Conservation (phyloP, 2,329 filamentous ascomycete species). For the Ophiostoma tasmaniense region DNA sequence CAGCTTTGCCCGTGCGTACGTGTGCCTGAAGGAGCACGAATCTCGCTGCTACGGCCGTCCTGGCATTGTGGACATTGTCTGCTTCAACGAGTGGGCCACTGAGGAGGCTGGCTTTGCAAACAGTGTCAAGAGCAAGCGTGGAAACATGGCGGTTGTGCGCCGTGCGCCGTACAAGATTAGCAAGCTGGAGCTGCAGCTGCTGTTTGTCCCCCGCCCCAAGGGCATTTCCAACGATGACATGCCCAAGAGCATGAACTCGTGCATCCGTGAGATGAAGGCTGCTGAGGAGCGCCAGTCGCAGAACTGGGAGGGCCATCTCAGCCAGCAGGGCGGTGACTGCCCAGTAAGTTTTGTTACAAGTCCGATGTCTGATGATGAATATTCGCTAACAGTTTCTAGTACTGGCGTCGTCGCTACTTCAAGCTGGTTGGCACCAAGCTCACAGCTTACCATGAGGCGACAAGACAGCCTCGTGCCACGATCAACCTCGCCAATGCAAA, state of each 20-base stretch:
- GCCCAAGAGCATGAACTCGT: conserved; percentile 98
- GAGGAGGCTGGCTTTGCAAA: conserved; percentile 71
- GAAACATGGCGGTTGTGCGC: conserved; percentile 60
- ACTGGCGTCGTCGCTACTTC: conserved; percentile 97
- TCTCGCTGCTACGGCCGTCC: conserved; percentile 78
- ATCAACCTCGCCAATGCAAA: conserved; percentile 93
- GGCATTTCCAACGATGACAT: conserved; percentile 85
- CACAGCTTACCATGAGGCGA: conserved; percentile 93
- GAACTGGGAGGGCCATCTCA: conserved; percentile 80
- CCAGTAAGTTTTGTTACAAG: conserved; percentile 57
- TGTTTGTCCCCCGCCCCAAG: conserved; percentile 91
- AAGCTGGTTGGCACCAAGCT: conserved; percentile 84
- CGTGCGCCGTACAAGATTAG: conserved; percentile 94
- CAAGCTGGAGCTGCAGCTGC: conserved; percentile 84
- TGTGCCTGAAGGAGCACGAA: conserved; percentile 90
- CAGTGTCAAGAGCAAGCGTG: conserved; percentile 91
- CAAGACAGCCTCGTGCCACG: conserved; percentile 86
- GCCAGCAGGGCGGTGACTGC: conserved; percentile 95
- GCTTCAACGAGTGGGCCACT: conserved; percentile 97
- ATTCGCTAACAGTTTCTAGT: conserved; percentile 47
- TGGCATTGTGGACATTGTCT: conserved; percentile 78
- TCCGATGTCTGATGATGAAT: too few species aligned
- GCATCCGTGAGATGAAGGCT: conserved; percentile 84
- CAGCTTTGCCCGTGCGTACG: conserved; percentile 88
- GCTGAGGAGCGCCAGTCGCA: conserved; percentile 72